Evolutionary conservation across 2,329 filamentous ascomycete genomes (phyloP).

Genomic region (Aspergillus pseudonomiae): DNA sequence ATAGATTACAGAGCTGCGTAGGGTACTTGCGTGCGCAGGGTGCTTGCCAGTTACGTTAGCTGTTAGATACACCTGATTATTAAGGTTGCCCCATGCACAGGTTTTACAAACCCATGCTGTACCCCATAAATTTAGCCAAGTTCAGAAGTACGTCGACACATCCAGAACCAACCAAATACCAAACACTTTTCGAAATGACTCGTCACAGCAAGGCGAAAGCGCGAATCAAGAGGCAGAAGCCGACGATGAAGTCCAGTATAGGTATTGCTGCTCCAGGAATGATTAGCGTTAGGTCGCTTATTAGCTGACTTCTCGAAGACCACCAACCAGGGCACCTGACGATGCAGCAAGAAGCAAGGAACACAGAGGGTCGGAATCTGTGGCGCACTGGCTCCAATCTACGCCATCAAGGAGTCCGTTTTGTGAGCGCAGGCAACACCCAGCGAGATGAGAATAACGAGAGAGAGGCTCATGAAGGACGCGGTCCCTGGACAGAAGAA

Average conservation of each 20-base stretch:
- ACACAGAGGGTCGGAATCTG: conserved; percentile 55
- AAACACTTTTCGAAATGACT: conserved; percentile 16
- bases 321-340: conserved; percentile 37
- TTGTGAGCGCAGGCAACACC: conserved; percentile 62
- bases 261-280: conserved; percentile 1
- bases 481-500: conserved; percentile 17
- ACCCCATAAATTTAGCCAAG: neutral
- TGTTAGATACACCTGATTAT: too few species aligned
- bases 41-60: too few species aligned
- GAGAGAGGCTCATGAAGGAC: neutral
- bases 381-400: conserved; percentile 55
- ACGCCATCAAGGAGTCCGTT: conserved; percentile 59
- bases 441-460: conserved; percentile 31
- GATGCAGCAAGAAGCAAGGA: conserved; percentile 62
- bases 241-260: neutral
- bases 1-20: too few species aligned
- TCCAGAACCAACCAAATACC: neutral
- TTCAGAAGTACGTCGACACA: neutral
- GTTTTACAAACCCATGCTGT: neutral
- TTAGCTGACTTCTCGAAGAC: conserved; percentile 19
- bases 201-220: conserved; percentile 22
- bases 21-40: too few species aligned
- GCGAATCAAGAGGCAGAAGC: conserved; percentile 13
- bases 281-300: neutral
- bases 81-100: neutral